Evolutionary conservation across 345 rosid species (phyloP).

Genomic region (Brassica incana): DNA sequence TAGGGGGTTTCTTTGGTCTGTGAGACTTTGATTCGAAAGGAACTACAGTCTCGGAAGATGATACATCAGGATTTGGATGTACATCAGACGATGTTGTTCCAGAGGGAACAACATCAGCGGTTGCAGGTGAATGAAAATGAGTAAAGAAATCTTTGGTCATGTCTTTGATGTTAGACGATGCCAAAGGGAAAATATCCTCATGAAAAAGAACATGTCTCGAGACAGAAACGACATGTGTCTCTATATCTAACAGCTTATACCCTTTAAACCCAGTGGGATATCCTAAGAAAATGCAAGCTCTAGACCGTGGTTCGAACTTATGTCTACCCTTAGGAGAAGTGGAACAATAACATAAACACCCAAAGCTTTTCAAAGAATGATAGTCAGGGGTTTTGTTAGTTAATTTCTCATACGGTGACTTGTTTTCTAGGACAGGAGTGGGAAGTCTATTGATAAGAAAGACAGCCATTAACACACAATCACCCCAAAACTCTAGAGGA

Average conservation of each 20-base stretch:
- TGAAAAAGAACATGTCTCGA: not conserved
- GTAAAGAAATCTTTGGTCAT: not conserved
- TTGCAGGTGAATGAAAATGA: not conserved
- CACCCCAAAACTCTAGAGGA: not conserved
- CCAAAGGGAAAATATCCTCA: not conserved
- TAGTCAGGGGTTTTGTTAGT: not conserved
- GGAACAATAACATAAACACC: not conserved
- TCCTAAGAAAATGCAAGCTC: not conserved
- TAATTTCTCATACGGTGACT: not conserved
- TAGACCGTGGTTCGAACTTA: not conserved
- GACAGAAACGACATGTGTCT: not conserved
- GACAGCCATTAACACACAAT: not conserved
- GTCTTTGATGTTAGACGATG: not conserved
- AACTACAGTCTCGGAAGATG: not conserved
- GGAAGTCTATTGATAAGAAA: not conserved
- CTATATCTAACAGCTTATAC: not conserved
- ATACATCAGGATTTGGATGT: not conserved
- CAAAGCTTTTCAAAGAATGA: not conserved
- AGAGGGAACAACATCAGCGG: not conserved
- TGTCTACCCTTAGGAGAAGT: not conserved
- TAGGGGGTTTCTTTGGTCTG: not conserved
- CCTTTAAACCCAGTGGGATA: not conserved
- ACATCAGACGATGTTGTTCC: not conserved
- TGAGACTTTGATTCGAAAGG: not conserved
- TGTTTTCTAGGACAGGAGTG: not conserved